A percentile compares a stretch with the other conserved stretches of the same genome.
phyloP scores from a whole-genome alignment of 352 stramenopile genomes.

The Phytophthora pluvialis region DNA sequence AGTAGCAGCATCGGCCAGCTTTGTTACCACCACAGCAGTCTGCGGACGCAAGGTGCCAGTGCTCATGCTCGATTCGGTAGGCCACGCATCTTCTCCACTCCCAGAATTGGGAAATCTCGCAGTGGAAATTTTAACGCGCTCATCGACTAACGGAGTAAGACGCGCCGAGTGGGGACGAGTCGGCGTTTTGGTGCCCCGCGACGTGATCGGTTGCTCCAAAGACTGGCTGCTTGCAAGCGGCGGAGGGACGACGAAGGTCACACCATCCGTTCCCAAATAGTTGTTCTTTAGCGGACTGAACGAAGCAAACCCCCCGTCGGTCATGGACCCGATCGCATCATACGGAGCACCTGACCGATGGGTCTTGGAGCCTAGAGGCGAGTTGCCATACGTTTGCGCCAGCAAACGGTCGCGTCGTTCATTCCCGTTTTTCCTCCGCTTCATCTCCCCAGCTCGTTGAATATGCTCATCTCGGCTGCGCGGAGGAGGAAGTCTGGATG shows the following conservation, averaged over 20 bases:
- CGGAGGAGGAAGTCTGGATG: slow-evolving; percentile 47
- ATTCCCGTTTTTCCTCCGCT: slow-evolving; percentile 45
- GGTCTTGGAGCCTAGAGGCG: slow-evolving; percentile 25
- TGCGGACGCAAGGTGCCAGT: slow-evolving; percentile 32
- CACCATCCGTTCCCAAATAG: slow-evolving; percentile 43
- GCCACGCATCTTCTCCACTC: slow-evolving; percentile 20
- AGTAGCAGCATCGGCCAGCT: slow-evolving; percentile 29
- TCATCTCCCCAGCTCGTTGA: slow-evolving; percentile 33
- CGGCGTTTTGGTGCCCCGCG: slow-evolving; percentile 33
- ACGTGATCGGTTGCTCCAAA: slow-evolving; percentile 26
- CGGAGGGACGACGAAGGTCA: slow-evolving; percentile 60
- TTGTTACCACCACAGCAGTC: slow-evolving; percentile 49
- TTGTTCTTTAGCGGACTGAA: slow-evolving; percentile 56
- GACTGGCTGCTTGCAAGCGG: slow-evolving; percentile 47
- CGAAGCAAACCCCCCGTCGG: slow-evolving; percentile 11
- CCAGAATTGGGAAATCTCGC: slow-evolving; percentile 24
- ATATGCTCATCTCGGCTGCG: slow-evolving; percentile 51
- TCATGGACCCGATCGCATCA: slow-evolving; percentile 13
- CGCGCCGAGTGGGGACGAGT: slow-evolving; percentile 39
- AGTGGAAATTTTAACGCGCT: slow-evolving; percentile 48
- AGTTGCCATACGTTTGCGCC: slow-evolving; percentile 58
- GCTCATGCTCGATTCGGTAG: slow-evolving; percentile 29
- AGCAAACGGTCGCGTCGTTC: slow-evolving; percentile 56
- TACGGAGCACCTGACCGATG: slow-evolving; percentile 28
- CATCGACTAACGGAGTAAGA: slow-evolving; percentile 47